Conservation (phyloP, 1,284 basidiomycete species). For the Schizophyllum amplum region DNA sequence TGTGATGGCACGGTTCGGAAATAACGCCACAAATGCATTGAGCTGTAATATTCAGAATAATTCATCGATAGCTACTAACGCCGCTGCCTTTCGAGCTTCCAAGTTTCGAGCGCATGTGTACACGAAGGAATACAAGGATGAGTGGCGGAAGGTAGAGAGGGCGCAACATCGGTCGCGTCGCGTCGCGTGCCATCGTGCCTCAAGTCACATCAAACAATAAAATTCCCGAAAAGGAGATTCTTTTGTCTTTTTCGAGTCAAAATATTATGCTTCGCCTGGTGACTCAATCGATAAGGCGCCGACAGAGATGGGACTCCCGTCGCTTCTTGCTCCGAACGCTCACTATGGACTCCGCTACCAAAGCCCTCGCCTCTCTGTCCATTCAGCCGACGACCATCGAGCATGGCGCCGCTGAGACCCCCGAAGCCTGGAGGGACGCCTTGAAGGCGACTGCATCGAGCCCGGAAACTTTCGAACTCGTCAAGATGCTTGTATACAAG, state of each 20-base stretch:
- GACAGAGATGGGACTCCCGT: background rate
- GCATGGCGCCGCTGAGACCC: conserved; percentile 54
- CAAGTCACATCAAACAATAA: no score
- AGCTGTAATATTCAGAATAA: no score
- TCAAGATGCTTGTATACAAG: conserved; percentile 85
- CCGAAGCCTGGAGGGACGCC: conserved; percentile 60
- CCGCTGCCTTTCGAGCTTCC: no score
- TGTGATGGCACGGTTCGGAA: no score
- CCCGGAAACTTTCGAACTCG: conserved; percentile 57
- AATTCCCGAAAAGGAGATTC: no score
- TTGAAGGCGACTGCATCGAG: conserved; percentile 39
- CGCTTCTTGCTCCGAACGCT: background rate
- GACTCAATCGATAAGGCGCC: background rate
- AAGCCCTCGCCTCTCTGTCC: conserved; percentile 41
- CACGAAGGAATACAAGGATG: no score
- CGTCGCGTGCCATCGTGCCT: no score
- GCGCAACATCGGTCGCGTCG: no score
- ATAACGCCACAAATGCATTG: no score
- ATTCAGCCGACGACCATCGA: conserved; percentile 45
- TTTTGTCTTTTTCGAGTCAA: background rate
- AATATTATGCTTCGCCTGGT: background rate
- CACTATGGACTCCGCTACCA: conserved; percentile 27
- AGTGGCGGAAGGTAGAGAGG: no score
- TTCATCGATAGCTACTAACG: no score
- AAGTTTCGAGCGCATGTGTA: no score